Base-by-base conservation (phyloP, 2,329 filamentous ascomycete species). In the Colletotrichum orchidophilum region DNA sequence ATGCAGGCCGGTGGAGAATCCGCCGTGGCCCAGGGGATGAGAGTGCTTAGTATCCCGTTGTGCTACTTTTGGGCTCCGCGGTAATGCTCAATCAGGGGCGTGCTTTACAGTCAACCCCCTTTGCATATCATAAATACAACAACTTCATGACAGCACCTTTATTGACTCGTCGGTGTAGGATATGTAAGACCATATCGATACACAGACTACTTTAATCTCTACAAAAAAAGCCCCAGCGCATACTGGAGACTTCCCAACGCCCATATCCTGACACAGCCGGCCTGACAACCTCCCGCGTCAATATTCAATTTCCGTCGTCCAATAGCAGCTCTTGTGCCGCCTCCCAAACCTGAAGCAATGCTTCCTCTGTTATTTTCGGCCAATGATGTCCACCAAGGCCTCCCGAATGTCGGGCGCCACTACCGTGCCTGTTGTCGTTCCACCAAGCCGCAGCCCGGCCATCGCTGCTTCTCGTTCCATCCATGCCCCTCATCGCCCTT, bases 1-100 rank as follows among this genome's bases (percentile, higher is more conserved):
- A 80, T 15, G 79, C 77, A 12, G 83, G 83, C 3, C 78, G 83
- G 50, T 85, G 83, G 83, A 79, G 83, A 71, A 82, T 85, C 61
- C 64, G 53, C 29, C 63, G 60, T 18, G 50, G 54, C 24, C 49
- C 46, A 15, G 64, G 42, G 15, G 35, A 35, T 18, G 42, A 68
- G 7, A 24, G 52, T 50, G 24, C 58, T 63, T 52, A 50, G 42
- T 13, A 46, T 31, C 8, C 21, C 31, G 5, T 33, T n/a, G 42
- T 5, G 53, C 53, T 50, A 26, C 39, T 29, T 33, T 24, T 12
- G 27, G 39, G 7, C 18, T 1, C 15, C 52, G 26, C 35, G 13
- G 27, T 12, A 9, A 35, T 11, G 12, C 2, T 15, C 39, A 46
- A 18, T 21, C 3, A 11, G 39, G 8, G 8, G 21, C 2, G 18